Evolutionary conservation across 1,284 basidiomycete genomes (phyloP).

Genomic region (Trametes hirsuta): DNA sequence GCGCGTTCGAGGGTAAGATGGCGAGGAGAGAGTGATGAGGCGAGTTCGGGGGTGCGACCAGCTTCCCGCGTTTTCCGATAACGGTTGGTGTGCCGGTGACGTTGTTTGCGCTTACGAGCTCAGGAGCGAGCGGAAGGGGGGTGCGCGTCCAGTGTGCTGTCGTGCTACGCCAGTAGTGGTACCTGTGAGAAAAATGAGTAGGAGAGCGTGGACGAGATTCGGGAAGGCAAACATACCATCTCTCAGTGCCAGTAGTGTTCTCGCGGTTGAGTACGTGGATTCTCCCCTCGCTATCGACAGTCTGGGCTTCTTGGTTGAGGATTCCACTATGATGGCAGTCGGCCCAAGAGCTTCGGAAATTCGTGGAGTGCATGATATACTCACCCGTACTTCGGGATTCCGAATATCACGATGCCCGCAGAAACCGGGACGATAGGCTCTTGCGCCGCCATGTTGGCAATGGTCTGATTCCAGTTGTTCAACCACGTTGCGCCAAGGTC

Average conservation of each 20-base stretch:
- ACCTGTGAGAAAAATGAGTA: slow-evolving; percentile 30
- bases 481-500: slow-evolving; percentile 41
- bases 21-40: slow-evolving; percentile 33
- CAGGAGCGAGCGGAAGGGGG: slow-evolving; percentile 35
- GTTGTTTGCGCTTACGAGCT: slow-evolving; percentile 38
- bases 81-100: slow-evolving; percentile 44
- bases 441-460: slow-evolving; percentile 33
- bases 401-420: slow-evolving; percentile 44
- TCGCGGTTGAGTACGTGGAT: slow-evolving; percentile 49
- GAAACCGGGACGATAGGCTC: slow-evolving; percentile 41
- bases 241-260: slow-evolving; percentile 43
- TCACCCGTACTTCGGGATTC: slow-evolving; percentile 47
- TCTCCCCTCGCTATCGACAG: slow-evolving; percentile 40
- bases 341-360: background rate
- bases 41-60: slow-evolving; percentile 32
- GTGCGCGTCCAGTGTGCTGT: slow-evolving; percentile 43
- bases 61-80: slow-evolving; percentile 47
- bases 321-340: slow-evolving; percentile 37
- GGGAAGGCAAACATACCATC: slow-evolving; percentile 34
- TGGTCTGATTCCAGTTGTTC: slow-evolving; percentile 44
- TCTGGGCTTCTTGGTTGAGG: slow-evolving; percentile 48
- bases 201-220: background rate
- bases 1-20: slow-evolving; percentile 43
- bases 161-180: slow-evolving; percentile 46
- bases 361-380: background rate